Percentiles rank a stretch among this genome's conserved stretches.
phyloP scores from a whole-genome alignment of 2,329 filamentous ascomycete genomes.

The Xylaria sp. region DNA sequence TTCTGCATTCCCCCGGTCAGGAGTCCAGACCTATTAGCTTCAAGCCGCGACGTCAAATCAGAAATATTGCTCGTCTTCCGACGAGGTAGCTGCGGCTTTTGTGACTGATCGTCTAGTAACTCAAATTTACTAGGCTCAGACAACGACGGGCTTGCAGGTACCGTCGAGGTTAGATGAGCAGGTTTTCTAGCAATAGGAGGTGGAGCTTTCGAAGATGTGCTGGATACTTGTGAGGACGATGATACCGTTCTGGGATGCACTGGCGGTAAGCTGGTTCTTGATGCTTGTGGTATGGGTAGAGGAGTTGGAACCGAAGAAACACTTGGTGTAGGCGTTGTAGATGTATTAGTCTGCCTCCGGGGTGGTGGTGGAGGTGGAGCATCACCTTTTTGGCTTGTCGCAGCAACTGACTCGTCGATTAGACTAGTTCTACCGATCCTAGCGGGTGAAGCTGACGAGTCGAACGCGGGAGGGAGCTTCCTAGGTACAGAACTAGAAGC shows the following conservation, averaged over 20 bases:
- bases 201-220: conserved; percentile 46
- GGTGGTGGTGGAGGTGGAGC: conserved; percentile 57
- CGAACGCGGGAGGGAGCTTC: conserved; percentile 64
- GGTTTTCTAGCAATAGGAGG: conserved; percentile 72
- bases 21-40: conserved; percentile 42
- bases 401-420: conserved; percentile 53
- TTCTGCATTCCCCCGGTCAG: conserved; percentile 49
- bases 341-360: conserved; percentile 46
- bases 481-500: conserved; percentile 59
- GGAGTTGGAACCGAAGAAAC: conserved; percentile 47
- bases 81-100: conserved; percentile 45
- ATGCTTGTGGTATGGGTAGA: conserved; percentile 51
- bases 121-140: conserved; percentile 37
- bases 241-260: conserved; percentile 39
- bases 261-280: conserved; percentile 30
- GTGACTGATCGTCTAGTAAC: conserved; percentile 39
- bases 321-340: conserved; percentile 36
- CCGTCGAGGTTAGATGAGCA: conserved; percentile 59
- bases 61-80: conserved; percentile 47
- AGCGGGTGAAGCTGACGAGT: conserved; percentile 58
- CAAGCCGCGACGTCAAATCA: conserved; percentile 47
- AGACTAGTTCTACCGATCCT: conserved; percentile 59
- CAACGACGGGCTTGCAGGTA: conserved; percentile 46
- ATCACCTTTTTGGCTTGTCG: conserved; percentile 48
- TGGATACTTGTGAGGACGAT: conserved; percentile 41